Percentiles rank a stretch among this genome's conserved stretches.
Conservation (phyloP, 441 rosid species). For the Eruca vesicaria region DNA sequence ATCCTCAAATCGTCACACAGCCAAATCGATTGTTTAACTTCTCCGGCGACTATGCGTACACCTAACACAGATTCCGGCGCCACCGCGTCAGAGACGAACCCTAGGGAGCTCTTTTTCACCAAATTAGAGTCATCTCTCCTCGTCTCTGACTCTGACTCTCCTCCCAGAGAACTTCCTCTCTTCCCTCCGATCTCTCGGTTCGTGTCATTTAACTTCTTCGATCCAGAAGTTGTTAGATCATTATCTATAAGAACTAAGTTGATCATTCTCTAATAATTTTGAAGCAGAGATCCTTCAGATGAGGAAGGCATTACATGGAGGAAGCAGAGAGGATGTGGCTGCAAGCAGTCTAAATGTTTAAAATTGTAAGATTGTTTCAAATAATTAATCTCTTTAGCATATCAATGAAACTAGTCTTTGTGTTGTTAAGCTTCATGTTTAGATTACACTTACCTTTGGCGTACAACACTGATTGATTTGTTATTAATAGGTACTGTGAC, state of each 20-base stretch:
- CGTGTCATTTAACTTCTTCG: background rate
- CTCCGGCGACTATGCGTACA: background rate
- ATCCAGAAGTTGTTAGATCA: background rate
- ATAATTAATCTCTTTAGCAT: background rate
- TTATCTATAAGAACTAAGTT: too few relatives aligned
- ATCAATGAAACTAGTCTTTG: background rate
- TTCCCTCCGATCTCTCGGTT: conserved; percentile 19
- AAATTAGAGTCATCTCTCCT: conserved; percentile 10
- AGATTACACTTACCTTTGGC: too few relatives aligned
- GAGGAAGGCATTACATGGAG: conserved; percentile 33
- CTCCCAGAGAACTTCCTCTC: background rate
- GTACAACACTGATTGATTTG: too few relatives aligned
- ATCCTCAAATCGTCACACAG: background rate
- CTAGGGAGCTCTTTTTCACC: conserved; percentile 15
- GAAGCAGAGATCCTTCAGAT: conserved; percentile 19
- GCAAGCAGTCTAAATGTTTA: conserved; percentile 69
- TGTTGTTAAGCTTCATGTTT: too few relatives aligned
- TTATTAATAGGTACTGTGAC: conserved; percentile 62
- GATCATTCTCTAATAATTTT: background rate
- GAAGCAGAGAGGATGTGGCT: conserved; percentile 53
- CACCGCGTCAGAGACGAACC: conserved; percentile 7
- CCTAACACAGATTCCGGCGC: background rate
- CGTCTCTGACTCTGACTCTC: too few relatives aligned
- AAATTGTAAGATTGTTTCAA: conserved; percentile 49
- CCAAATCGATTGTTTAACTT: background rate